These are phyloP conservation scores for Phaeosphaeriaceae sp. DNA, from an alignment of 2,329 filamentous ascomycete species.

Conservation along the genomic window DNA sequence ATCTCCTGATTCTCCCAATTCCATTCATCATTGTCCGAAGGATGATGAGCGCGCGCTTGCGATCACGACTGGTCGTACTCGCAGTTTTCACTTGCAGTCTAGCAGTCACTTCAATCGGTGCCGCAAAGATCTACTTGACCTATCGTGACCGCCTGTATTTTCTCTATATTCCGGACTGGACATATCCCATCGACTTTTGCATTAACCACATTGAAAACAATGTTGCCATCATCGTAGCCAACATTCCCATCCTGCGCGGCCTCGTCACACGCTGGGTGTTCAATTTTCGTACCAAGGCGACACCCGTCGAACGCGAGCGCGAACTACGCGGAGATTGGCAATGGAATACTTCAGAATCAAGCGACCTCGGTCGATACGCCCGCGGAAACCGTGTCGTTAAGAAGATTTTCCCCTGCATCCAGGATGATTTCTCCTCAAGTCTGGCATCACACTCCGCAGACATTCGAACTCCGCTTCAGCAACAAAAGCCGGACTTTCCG, in stretches of 20 bases:
- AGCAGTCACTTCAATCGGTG: constrained; percentile 49
- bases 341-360: constrained; percentile 37
- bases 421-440: constrained; percentile 44
- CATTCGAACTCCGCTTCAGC: constrained; percentile 5
- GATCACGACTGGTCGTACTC: constrained; percentile 47
- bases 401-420: constrained; percentile 45
- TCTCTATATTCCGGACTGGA: constrained; percentile 48
- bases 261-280: constrained; percentile 51
- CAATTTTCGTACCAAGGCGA: constrained; percentile 44
- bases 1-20: constrained; percentile 50
- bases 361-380: constrained; percentile 30
- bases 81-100: constrained; percentile 49
- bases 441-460: constrained; percentile 33
- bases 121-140: constrained; percentile 49
- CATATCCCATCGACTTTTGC: constrained; percentile 51
- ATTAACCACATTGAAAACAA: constrained; percentile 52
- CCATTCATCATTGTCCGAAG: constrained; percentile 50
- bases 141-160: constrained; percentile 49
- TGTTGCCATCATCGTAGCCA: constrained; percentile 51
- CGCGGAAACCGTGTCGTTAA: constrained; percentile 32
- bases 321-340: constrained; percentile 38
- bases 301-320: constrained; percentile 33
- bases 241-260: constrained; percentile 50
- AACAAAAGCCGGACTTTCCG: constrained; percentile 28
- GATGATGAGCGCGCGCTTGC: constrained; percentile 49